Evolutionary conservation across 148 eudicot species (phyloP).

Genomic region (Polygonum maritimum): DNA sequence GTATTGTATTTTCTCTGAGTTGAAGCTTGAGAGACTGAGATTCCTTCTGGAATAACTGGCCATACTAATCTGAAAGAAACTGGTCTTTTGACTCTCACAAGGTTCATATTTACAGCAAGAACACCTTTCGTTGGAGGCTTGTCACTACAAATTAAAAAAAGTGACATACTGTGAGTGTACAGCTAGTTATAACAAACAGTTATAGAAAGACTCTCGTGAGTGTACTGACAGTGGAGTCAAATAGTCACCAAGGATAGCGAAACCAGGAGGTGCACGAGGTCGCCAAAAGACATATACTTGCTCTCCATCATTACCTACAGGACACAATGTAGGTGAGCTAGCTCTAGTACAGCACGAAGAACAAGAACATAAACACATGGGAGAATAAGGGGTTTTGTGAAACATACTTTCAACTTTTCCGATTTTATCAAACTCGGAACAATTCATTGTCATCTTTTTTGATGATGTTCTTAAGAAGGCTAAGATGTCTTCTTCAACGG

Average conservation of each 20-base stretch:
- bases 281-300: conserved; percentile 89
- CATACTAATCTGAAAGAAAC: conserved; percentile 71
- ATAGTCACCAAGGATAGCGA: conserved; percentile 94
- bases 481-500: conserved; percentile 88
- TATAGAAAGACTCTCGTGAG: neutral
- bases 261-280: conserved; percentile 96
- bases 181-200: neutral
- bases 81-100: conserved; percentile 76
- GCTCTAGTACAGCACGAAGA: neutral
- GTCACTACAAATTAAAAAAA: conserved; percentile 37
- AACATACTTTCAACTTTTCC: conserved; percentile 60
- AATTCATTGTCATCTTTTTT: conserved; percentile 65
- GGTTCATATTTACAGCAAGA: conserved; percentile 79
- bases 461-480: conserved; percentile 73
- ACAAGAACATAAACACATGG: neutral
- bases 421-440: conserved; percentile 93
- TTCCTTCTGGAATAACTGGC: conserved; percentile 36
- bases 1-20: conserved; percentile 12
- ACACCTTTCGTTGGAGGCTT: conserved; percentile 96
- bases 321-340: conserved; percentile 1
- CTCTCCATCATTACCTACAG: conserved; percentile 41
- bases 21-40: conserved; percentile 25
- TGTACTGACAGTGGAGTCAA: conserved; percentile 72
- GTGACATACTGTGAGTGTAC: neutral
- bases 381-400: neutral